A percentile compares a stretch with the other conserved stretches of the same genome.
Evolutionary conservation across 1,284 basidiomycete species (phyloP).

Genomic region (Austroboletus olivaceoglutinosus): DNA sequence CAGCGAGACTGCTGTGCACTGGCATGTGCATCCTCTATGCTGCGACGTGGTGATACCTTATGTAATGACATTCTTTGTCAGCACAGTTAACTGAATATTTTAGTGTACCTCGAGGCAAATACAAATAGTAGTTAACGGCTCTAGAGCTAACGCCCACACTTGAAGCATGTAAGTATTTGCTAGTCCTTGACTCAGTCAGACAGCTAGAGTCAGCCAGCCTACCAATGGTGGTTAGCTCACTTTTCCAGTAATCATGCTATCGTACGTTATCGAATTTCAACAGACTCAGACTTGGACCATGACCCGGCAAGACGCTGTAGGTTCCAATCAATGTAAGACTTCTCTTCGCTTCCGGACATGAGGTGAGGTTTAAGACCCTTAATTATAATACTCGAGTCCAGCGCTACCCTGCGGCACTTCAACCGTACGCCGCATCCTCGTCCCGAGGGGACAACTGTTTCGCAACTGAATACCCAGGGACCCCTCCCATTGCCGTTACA

Average conservation of each 20-base stretch:
- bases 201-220: neutral
- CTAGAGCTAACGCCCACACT: too few species aligned
- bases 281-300: neutral
- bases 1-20: too few species aligned
- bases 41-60: neutral
- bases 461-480: neutral
- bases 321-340: neutral
- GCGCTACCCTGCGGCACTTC: neutral
- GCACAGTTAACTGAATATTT: too few species aligned
- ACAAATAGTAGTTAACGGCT: too few species aligned
- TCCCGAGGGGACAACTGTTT: neutral
- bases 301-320: neutral
- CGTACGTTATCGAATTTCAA: neutral
- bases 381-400: neutral
- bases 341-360: conserved; percentile 1
- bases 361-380: neutral
- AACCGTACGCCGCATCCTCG: neutral
- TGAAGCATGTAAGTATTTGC: too few species aligned
- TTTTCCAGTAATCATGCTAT: neutral
- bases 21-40: neutral
- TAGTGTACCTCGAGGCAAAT: too few species aligned
- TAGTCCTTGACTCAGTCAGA: neutral
- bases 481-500: neutral
- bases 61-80: neutral
- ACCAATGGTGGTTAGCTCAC: neutral